Percentiles rank a stretch among this genome's conserved stretches.
These are phyloP conservation scores for Coemansia sp. DNA, from an alignment of 192 early-diverging fungal genomes.

Conservation along the genomic window DNA sequence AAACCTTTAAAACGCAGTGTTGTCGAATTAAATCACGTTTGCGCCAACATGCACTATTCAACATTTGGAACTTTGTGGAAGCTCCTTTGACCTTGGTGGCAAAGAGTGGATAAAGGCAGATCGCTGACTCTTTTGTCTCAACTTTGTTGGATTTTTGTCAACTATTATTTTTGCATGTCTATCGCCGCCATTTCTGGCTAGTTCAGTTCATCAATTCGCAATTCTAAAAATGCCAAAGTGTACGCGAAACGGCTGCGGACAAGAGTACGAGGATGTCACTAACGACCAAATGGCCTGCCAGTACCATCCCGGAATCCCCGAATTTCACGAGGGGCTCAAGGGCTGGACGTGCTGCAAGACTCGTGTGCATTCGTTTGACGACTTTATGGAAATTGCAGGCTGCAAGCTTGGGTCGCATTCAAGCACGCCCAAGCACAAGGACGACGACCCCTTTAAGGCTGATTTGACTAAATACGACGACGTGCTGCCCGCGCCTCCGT, in stretches of 20 bases:
- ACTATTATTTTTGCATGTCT: too few relatives aligned
- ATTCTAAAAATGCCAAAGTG: constrained; percentile 54
- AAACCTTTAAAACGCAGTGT: constrained; percentile 15
- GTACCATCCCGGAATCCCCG: constrained; percentile 85
- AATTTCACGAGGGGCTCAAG: constrained; percentile 96
- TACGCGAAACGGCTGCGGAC: constrained; percentile 84
- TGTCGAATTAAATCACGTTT: neutral
- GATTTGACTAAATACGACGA: constrained; percentile 48
- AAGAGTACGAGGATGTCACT: constrained; percentile 72
- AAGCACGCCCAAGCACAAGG: constrained; percentile 44
- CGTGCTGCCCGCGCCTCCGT: constrained; percentile 27
- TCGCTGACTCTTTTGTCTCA: neutral
- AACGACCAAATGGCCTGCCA: constrained; percentile 83
- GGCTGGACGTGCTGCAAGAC: constrained; percentile 96
- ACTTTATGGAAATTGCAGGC: constrained; percentile 87
- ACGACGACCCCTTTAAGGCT: constrained; percentile 51
- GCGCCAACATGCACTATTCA: neutral
- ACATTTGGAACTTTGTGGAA: constrained; percentile 4
- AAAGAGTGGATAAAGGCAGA: neutral
- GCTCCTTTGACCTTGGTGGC: neutral
- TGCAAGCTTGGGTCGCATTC: constrained; percentile 83
- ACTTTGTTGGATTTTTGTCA: neutral
- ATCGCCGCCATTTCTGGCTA: neutral
- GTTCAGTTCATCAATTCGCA: neutral
- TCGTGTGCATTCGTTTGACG: constrained; percentile 87